Conservation (phyloP, 202 grass and related monocot genomes). For the Zizania palustris region DNA sequence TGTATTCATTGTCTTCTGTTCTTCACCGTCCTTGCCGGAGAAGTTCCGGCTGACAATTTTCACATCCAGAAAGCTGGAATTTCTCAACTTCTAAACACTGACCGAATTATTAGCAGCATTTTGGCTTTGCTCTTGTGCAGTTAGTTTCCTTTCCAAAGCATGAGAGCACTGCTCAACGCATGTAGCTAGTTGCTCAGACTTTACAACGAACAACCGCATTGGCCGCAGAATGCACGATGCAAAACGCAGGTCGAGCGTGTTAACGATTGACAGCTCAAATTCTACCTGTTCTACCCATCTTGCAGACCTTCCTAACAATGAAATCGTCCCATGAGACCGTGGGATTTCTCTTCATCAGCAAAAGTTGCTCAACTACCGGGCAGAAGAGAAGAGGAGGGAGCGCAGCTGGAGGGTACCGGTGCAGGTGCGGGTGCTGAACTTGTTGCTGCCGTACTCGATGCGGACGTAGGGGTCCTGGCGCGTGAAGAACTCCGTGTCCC, state of each 20-base stretch:
- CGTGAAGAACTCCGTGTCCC: slow-evolving; percentile 82
- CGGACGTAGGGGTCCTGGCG: slow-evolving; percentile 94
- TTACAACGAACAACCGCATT: background rate
- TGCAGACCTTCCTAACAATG: background rate
- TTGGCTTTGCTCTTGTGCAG: too few species aligned
- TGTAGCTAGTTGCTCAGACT: too few species aligned
- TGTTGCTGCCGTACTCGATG: slow-evolving; percentile 76
- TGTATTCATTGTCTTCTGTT: too few species aligned
- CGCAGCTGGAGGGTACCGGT: slow-evolving; percentile 57
- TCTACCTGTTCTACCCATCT: background rate
- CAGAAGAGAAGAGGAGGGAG: background rate
- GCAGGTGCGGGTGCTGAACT: slow-evolving; percentile 76
- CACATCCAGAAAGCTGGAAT: too few species aligned
- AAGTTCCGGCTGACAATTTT: too few species aligned
- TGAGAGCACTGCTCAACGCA: too few species aligned
- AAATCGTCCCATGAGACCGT: background rate
- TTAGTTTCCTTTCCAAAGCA: too few species aligned
- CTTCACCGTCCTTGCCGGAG: too few species aligned
- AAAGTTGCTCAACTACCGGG: too few species aligned
- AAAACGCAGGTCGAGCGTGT: background rate
- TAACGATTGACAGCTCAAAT: background rate
- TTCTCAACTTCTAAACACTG: too few species aligned
- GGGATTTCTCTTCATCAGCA: background rate
- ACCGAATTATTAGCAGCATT: too few species aligned
- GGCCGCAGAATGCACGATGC: background rate